These are phyloP conservation scores for Eugenia klotzschiana DNA, from an alignment of 441 rosid species.

Conservation along the genomic window DNA sequence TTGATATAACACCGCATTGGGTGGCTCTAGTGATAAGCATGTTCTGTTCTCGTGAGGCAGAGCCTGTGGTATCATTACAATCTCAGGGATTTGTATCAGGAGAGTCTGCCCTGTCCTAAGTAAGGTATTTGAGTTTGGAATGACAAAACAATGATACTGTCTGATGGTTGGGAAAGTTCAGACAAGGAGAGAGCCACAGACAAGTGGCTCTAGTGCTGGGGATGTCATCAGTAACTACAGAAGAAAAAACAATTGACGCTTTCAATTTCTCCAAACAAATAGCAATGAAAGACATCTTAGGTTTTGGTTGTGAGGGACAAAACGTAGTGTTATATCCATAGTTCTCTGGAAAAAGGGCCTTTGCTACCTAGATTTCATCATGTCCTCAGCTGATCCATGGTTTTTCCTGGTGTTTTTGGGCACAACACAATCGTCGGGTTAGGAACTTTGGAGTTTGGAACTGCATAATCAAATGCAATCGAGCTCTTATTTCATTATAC, in stretches of 20 bases:
- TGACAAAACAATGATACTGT: background rate
- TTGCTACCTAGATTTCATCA: background rate
- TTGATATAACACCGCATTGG: background rate
- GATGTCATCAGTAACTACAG: background rate
- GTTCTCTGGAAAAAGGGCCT: background rate
- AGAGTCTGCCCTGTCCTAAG: background rate
- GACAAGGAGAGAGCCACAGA: background rate
- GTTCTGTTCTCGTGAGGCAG: background rate
- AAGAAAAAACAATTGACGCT: background rate
- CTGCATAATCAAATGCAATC: background rate
- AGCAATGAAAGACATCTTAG: background rate
- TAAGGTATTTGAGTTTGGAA: background rate
- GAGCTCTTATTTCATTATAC: background rate
- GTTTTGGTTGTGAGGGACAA: background rate
- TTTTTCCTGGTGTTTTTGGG: background rate
- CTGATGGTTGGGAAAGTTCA: background rate
- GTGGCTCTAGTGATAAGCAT: background rate
- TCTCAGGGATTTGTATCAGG: background rate
- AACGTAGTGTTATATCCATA: background rate
- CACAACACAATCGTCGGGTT: background rate
- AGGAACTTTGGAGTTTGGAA: background rate
- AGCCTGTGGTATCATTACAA: background rate
- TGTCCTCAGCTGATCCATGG: background rate
- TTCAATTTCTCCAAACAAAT: background rate
- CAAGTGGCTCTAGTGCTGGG: background rate